Evolutionary conservation across 2,329 filamentous ascomycete species (phyloP), one percentile per base, ranked within the genome.

Genomic region (Cercospora sp.): DNA sequence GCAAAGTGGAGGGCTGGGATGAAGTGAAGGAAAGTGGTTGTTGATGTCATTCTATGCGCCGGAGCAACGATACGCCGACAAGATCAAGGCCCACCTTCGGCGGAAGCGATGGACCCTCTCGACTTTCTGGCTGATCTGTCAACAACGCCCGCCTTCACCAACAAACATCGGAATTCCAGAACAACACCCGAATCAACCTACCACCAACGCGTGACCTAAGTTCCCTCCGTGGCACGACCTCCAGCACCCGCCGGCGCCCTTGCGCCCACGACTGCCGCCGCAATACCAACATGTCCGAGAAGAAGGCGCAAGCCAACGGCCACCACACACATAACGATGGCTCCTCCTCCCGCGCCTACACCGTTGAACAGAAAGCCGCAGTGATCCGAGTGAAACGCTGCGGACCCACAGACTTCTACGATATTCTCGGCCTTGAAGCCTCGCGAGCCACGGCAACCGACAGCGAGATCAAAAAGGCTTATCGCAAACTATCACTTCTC

Each of bases 381-480:
- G 95, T 99, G 33, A 83, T 97, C 75, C 89, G 95, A 72, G 95
- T 99, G 78, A 89, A 92, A 73, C 88, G 87, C 83, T 99, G 95
- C 82, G 85, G 86, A 45, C 83, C 91, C 23, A 97, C 93, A 3
- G 92, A 92, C 18, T 99, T 96, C 81, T 99, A 99, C 83, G 95
- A 98, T 79, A 98, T 99, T 74, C 83, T 99, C 33, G 89, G 89
- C 23, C 82, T 97, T 60, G 87, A 90, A 74, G 84, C 84, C 71
- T 83, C 90, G 45, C 86, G 86, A 74, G 82, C 85, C 66, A 87
- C 89, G 20, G 90, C 88, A 75, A 88, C 88, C 60, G 94, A 98
- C 74, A 81, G 85, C 70, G 94, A 98, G 76, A 93, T 99, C 78
- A 99, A 98, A 81, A 98, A 98, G 84, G 94, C 95, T 6, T 99